phyloP scores from a whole-genome alignment of 805 yeast genomes.

The Pichia eremophila region DNA sequence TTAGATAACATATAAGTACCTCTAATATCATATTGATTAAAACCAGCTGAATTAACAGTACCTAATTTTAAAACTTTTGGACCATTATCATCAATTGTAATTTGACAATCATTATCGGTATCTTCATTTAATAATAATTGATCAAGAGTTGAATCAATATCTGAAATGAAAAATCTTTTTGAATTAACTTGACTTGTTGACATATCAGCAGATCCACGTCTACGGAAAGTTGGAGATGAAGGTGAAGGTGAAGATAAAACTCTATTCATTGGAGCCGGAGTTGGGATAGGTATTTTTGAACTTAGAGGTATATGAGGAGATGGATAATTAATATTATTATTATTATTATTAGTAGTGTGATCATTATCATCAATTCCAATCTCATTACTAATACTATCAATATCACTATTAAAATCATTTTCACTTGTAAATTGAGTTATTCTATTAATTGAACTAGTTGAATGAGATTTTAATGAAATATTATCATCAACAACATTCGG shows the following conservation, averaged over 20 bases:
- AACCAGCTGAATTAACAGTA: constrained; percentile 80
- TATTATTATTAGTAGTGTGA: not conserved
- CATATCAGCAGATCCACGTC: constrained; percentile 51
- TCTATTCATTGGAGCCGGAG: not conserved
- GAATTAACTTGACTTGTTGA: constrained; percentile 25
- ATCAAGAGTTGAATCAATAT: constrained; percentile 63
- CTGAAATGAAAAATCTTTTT: constrained; percentile 57
- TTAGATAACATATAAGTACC: constrained; percentile 89
- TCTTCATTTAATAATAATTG: constrained; percentile 70
- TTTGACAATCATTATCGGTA: constrained; percentile 76
- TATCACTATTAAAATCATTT: too few species aligned
- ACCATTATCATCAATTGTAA: constrained; percentile 76
- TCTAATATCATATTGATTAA: constrained; percentile 57
- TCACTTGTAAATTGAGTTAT: not conserved
- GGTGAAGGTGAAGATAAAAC: constrained; percentile 4
- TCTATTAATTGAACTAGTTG: constrained; percentile 8
- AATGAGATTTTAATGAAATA: constrained; percentile 7
- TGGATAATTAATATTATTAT: not conserved
- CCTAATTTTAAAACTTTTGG: constrained; percentile 75
- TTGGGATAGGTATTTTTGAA: not conserved
- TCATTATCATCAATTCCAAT: not conserved
- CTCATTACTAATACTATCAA: too few species aligned
- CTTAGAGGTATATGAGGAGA: not conserved
- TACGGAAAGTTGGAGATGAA: constrained; percentile 16
- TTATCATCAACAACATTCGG: not conserved